Evolutionary conservation across 352 stramenopile genomes (phyloP).

Genomic region (Phytophthora palmivora): DNA sequence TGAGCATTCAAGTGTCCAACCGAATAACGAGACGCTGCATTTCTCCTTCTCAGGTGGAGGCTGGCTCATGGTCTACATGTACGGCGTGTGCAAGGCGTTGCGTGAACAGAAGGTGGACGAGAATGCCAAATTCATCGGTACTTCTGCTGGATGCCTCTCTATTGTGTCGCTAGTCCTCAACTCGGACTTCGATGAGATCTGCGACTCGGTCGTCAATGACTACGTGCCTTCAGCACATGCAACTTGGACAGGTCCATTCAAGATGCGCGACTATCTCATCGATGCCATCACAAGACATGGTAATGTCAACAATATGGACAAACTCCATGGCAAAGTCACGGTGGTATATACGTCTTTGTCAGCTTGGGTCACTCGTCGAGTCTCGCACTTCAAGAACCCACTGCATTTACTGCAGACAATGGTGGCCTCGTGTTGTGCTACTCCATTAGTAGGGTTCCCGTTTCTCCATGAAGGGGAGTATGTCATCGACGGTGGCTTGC

Average conservation of each 20-base stretch:
- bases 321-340: constrained; percentile 38
- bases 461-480: constrained; percentile 63
- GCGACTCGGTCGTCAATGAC: constrained; percentile 46
- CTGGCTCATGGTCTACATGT: constrained; percentile 72
- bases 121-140: constrained; percentile 51
- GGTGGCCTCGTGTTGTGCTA: constrained; percentile 62
- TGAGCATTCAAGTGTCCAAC: not conserved
- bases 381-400: constrained; percentile 47
- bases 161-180: constrained; percentile 47
- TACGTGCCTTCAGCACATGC: constrained; percentile 44
- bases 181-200: constrained; percentile 57
- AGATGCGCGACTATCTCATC: constrained; percentile 60
- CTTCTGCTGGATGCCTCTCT: constrained; percentile 51
- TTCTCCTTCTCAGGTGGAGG: constrained; percentile 62
- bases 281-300: constrained; percentile 43
- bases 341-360: constrained; percentile 69
- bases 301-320: constrained; percentile 38
- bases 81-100: constrained; percentile 64
- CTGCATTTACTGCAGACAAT: constrained; percentile 54
- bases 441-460: constrained; percentile 54
- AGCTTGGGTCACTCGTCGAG: constrained; percentile 39
- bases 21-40: constrained; percentile 14
- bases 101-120: constrained; percentile 47
- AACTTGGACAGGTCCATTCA: constrained; percentile 42
- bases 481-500: constrained; percentile 64